phyloP scores from a whole-genome alignment of 441 rosid genomes.

The Euphorbia schlechtendalii region DNA sequence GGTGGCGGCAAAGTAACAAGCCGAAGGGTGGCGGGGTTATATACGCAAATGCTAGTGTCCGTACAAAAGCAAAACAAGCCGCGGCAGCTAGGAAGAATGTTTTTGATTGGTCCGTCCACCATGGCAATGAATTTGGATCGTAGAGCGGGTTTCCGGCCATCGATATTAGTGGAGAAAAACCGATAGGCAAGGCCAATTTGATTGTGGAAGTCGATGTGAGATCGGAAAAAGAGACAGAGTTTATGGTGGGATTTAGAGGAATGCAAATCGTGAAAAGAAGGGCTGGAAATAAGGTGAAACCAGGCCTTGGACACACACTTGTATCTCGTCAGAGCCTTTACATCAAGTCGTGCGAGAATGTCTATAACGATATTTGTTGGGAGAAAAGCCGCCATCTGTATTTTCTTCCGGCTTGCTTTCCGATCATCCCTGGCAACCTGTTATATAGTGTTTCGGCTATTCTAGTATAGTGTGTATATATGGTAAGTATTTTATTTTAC shows the following conservation, averaged over 20 bases:
- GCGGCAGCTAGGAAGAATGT: slow-evolving; percentile 8
- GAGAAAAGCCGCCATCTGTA: background rate
- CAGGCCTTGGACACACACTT: slow-evolving; percentile 10
- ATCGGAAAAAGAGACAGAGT: background rate
- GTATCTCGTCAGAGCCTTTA: slow-evolving; percentile 5
- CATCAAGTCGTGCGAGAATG: slow-evolving; percentile 10
- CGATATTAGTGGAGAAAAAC: background rate
- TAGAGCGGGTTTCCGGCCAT: too few species aligned
- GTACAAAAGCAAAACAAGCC: slow-evolving; percentile 19
- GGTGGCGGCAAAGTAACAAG: background rate
- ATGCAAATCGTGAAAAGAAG: slow-evolving; percentile 9
- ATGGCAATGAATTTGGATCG: background rate
- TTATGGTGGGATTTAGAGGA: background rate
- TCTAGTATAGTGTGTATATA: too few species aligned
- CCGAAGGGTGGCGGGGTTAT: slow-evolving; percentile 9
- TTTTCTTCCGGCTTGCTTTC: too few species aligned
- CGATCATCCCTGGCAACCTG: too few species aligned
- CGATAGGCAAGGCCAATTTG: background rate
- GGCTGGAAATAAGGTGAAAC: slow-evolving; percentile 1
- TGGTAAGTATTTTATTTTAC: too few species aligned
- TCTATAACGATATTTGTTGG: background rate
- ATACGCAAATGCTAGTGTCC: background rate
- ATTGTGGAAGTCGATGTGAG: background rate
- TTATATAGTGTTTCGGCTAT: too few species aligned
- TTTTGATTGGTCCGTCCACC: slow-evolving; percentile 13